Percentiles rank a stretch among this genome's conserved stretches.
These are phyloP conservation scores for Collybia mongolica DNA, from an alignment of 768 basidiomycete species.

Conservation along the genomic window DNA sequence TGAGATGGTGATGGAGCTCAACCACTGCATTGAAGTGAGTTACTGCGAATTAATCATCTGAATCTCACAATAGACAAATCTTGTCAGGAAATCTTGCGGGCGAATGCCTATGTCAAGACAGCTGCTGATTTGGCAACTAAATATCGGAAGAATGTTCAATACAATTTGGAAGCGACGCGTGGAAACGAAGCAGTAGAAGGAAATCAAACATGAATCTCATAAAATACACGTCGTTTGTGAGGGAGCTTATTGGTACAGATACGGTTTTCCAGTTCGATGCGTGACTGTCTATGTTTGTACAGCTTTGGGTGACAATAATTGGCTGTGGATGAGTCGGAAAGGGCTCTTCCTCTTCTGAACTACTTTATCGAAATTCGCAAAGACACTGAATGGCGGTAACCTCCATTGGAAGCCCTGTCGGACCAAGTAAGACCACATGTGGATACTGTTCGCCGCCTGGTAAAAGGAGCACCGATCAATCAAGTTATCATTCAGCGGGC, in stretches of 20 bases:
- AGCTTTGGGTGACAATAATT: too few relatives aligned
- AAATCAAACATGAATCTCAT: neutral
- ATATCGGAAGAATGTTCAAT: slow-evolving; percentile 91
- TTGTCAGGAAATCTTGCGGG: slow-evolving; percentile 74
- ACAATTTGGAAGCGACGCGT: slow-evolving; percentile 79
- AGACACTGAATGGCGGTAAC: slow-evolving; percentile 8
- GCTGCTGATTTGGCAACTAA: slow-evolving; percentile 84
- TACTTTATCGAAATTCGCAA: too few relatives aligned
- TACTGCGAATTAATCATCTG: neutral
- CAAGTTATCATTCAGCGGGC: slow-evolving; percentile 48
- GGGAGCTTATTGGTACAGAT: too few relatives aligned
- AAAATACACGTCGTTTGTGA: too few relatives aligned
- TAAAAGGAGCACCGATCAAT: slow-evolving; percentile 34
- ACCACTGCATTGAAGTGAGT: slow-evolving; percentile 81
- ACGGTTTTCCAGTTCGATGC: too few relatives aligned
- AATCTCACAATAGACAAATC: slow-evolving; percentile 1
- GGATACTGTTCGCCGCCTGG: slow-evolving; percentile 69
- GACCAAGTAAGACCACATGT: slow-evolving; percentile 43
- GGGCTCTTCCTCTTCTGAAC: too few relatives aligned
- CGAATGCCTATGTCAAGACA: slow-evolving; percentile 73
- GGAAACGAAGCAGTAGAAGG: slow-evolving; percentile 24
- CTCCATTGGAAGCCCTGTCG: slow-evolving; percentile 38
- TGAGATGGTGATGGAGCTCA: slow-evolving; percentile 85
- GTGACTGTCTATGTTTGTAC: too few relatives aligned
- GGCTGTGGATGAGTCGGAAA: too few relatives aligned